Percentiles rank a stretch among this genome's conserved stretches.
Evolutionary conservation across 2,329 filamentous ascomycete species (phyloP).

Genomic region (Sphaerostilbella broomeana): DNA sequence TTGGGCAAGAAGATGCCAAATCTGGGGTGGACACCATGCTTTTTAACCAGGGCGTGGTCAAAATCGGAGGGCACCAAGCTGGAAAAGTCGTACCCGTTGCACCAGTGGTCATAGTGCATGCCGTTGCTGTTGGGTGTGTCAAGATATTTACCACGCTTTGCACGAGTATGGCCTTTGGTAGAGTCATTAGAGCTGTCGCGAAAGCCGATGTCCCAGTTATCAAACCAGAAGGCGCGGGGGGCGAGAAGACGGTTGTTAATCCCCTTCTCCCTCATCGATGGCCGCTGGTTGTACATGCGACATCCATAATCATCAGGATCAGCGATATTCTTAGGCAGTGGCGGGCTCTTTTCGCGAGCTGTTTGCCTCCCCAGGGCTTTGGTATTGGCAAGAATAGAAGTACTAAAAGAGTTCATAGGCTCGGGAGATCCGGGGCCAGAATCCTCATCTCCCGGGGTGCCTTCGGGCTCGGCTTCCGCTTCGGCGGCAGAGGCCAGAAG

Average conservation of each 20-base stretch:
- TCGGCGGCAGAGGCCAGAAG: conserved; percentile 34
- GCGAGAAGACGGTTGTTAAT: conserved; percentile 48
- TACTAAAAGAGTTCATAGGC: conserved; percentile 25
- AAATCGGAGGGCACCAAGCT: conserved; percentile 43
- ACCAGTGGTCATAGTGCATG: conserved; percentile 49
- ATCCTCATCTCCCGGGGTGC: conserved; percentile 29
- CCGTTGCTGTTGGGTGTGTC: conserved; percentile 47
- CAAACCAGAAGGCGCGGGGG: conserved; percentile 41
- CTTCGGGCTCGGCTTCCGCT: conserved; percentile 29
- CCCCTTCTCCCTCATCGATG: conserved; percentile 35
- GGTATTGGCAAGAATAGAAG: conserved; percentile 18
- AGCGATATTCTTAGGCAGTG: conserved; percentile 32
- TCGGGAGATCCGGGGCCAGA: conserved; percentile 32
- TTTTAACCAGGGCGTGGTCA: conserved; percentile 43
- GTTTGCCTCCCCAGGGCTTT: conserved; percentile 24
- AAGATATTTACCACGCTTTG: conserved; percentile 47
- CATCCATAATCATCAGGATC: conserved; percentile 48
- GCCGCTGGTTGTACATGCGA: conserved; percentile 35
- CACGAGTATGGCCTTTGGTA: conserved; percentile 45
- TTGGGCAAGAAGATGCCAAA: conserved; percentile 46
- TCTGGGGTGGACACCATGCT: conserved; percentile 45
- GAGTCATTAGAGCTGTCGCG: conserved; percentile 52
- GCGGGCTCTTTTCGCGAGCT: conserved; percentile 33
- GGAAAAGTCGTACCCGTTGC: conserved; percentile 47
- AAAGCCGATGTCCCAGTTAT: conserved; percentile 52